Percentiles rank a stretch among this genome's conserved stretches.
These are phyloP conservation scores for Aspergillus tamarii DNA, from an alignment of 2,329 filamentous ascomycete species.

Conservation along the genomic window DNA sequence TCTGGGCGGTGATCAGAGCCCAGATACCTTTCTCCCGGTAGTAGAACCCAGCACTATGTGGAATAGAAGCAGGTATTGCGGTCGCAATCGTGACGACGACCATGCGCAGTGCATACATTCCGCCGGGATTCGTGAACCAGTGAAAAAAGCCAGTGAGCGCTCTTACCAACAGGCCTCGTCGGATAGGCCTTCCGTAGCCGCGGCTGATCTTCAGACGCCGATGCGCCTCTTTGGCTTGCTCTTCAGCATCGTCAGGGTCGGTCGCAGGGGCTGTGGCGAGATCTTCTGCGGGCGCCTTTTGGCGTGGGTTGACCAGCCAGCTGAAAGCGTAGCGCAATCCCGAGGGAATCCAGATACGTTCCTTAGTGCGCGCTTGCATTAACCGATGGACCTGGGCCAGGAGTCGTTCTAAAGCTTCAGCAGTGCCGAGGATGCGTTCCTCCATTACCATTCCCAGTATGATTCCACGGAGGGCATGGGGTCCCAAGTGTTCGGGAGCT, in stretches of 20 bases:
- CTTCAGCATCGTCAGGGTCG: constrained; percentile 32
- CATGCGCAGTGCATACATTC: constrained; percentile 54
- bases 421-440: constrained; percentile 40
- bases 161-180: constrained; percentile 29
- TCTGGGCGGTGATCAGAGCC: constrained; percentile 57
- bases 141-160: constrained; percentile 33
- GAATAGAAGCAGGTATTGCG: constrained; percentile 48
- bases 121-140: constrained; percentile 48
- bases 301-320: constrained; percentile 40
- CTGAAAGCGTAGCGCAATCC: constrained; percentile 43
- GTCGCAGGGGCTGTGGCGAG: constrained; percentile 12
- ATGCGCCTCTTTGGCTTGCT: constrained; percentile 39
- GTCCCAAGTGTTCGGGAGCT: constrained; percentile 35
- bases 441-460: constrained; percentile 52
- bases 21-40: constrained; percentile 58
- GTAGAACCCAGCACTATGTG: constrained; percentile 52
- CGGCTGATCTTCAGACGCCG: constrained; percentile 42
- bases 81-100: constrained; percentile 52
- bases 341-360: constrained; percentile 49
- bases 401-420: constrained; percentile 21
- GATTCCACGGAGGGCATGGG: constrained; percentile 50
- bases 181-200: constrained; percentile 25
- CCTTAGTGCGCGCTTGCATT: constrained; percentile 38
- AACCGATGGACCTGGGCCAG: constrained; percentile 43
- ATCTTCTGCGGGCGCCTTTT: constrained; percentile 24